Evolutionary conservation across 768 basidiomycete genomes (phyloP).

Genomic region (Phanerodontia chrysosporium): DNA sequence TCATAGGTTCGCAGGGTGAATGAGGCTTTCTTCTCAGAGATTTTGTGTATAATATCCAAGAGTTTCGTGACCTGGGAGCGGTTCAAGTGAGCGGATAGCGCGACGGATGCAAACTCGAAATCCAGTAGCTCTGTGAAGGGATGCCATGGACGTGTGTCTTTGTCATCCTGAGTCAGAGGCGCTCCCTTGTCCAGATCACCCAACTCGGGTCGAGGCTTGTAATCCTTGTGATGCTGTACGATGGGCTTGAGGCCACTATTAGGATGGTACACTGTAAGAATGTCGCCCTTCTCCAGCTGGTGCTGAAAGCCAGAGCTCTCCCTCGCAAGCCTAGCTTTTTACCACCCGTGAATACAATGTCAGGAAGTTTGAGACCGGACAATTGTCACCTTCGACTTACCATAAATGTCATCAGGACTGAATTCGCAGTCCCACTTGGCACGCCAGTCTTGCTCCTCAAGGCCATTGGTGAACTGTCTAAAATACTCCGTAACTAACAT

Average conservation of each 20-base stretch:
- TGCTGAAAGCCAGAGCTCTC: too few species aligned
- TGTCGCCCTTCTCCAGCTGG: not conserved
- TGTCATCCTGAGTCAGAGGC: not conserved
- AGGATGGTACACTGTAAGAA: constrained; percentile 4
- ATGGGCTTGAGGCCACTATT: not conserved
- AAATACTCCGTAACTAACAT: too few species aligned
- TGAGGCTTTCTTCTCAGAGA: not conserved
- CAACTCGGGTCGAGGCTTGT: not conserved
- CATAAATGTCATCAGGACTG: too few species aligned
- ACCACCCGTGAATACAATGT: too few species aligned
- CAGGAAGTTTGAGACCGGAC: too few species aligned
- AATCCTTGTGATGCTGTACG: not conserved
- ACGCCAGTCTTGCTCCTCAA: too few species aligned
- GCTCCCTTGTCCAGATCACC: not conserved
- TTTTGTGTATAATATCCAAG: not conserved
- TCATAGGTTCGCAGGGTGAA: constrained; percentile 2
- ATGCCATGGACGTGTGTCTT: not conserved
- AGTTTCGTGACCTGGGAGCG: constrained; percentile 1
- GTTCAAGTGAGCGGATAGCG: not conserved
- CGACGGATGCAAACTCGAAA: constrained; percentile 15
- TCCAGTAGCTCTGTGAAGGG: constrained; percentile 3
- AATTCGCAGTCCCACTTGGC: too few species aligned
- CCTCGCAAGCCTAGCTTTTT: too few species aligned
- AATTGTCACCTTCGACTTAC: too few species aligned
- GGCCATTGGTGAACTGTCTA: too few species aligned